These are phyloP conservation scores for Heliamphora ciliata DNA, from an alignment of 179 eudicot species.

Conservation along the genomic window DNA sequence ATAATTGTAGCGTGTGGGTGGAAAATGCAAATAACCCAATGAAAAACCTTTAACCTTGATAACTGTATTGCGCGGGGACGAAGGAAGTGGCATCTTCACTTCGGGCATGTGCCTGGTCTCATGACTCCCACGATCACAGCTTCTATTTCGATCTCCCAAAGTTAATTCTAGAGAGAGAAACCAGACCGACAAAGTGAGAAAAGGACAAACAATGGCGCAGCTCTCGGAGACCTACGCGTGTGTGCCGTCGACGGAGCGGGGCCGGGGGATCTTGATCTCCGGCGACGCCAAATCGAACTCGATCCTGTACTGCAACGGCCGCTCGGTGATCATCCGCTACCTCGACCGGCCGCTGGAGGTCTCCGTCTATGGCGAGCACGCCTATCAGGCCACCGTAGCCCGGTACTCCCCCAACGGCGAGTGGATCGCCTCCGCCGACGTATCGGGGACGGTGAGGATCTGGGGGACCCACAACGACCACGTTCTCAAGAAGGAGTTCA, in stretches of 20 bases:
- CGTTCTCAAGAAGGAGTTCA: constrained; percentile 82
- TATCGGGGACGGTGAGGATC: constrained; percentile 78
- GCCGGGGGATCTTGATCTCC: constrained; percentile 83
- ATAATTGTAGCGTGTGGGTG: too few species aligned
- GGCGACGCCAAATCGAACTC: constrained; percentile 77
- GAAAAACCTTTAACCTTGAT: background rate
- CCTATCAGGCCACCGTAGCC: constrained; percentile 78
- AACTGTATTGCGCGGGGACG: too few species aligned
- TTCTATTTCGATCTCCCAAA: background rate
- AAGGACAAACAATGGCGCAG: constrained; percentile 31
- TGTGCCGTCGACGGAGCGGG: constrained; percentile 91
- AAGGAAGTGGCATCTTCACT: background rate
- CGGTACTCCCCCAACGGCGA: constrained; percentile 85
- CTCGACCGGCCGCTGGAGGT: constrained; percentile 68
- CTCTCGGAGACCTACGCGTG: constrained; percentile 81
- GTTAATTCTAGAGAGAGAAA: background rate
- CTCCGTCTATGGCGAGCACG: constrained; percentile 76
- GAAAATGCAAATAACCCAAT: too few species aligned
- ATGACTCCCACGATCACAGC: background rate
- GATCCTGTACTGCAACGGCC: constrained; percentile 79
- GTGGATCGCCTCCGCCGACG: constrained; percentile 97
- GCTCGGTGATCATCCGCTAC: constrained; percentile 82
- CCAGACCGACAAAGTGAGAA: background rate
- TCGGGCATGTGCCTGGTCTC: background rate
- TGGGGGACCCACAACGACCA: constrained; percentile 87